Conservation (phyloP, 2,329 filamentous ascomycete species). For the Mycosphaerella arachidis region DNA sequence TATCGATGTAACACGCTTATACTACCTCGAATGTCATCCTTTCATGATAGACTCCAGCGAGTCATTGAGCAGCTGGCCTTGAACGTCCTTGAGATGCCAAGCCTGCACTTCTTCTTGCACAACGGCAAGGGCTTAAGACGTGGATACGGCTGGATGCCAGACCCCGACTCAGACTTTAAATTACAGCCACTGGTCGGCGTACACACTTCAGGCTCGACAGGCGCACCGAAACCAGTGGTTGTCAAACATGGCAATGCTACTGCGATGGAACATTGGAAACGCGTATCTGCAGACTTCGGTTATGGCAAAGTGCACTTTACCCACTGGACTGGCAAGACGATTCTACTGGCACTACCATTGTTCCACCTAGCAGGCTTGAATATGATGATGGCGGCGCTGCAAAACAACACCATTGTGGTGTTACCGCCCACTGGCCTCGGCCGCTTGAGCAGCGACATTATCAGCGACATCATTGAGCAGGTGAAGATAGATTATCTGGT, state of each 20-base stretch:
- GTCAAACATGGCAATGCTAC: constrained; percentile 12
- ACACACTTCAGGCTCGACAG: constrained; percentile 16
- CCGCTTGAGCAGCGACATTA: constrained; percentile 7
- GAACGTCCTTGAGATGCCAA: constrained; percentile 10
- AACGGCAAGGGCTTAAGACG: background rate
- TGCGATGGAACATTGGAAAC: constrained; percentile 14
- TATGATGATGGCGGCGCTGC: constrained; percentile 4
- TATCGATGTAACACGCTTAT: constrained; percentile 13
- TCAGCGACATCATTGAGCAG: constrained; percentile 9
- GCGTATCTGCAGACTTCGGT: constrained; percentile 1
- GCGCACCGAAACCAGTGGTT: constrained; percentile 14
- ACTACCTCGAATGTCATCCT: constrained; percentile 3
- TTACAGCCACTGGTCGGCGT: constrained; percentile 12
- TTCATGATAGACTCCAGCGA: constrained; percentile 2
- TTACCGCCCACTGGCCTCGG: constrained; percentile 2
- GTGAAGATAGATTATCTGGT: constrained; percentile 3
- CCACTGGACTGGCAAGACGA: constrained; percentile 7
- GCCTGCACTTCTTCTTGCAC: constrained; percentile 13
- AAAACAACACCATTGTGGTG: constrained; percentile 7
- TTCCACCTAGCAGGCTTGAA: constrained; percentile 15
- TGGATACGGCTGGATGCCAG: constrained; percentile 10
- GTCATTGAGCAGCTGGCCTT: constrained; percentile 12
- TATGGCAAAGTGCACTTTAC: constrained; percentile 5
- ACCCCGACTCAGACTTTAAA: constrained; percentile 4
- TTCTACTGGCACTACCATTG: constrained; percentile 8